These are phyloP conservation scores for Aspergillus fumigatiaffinis DNA, from an alignment of 2,329 filamentous ascomycete genomes.

Conservation along the genomic window DNA sequence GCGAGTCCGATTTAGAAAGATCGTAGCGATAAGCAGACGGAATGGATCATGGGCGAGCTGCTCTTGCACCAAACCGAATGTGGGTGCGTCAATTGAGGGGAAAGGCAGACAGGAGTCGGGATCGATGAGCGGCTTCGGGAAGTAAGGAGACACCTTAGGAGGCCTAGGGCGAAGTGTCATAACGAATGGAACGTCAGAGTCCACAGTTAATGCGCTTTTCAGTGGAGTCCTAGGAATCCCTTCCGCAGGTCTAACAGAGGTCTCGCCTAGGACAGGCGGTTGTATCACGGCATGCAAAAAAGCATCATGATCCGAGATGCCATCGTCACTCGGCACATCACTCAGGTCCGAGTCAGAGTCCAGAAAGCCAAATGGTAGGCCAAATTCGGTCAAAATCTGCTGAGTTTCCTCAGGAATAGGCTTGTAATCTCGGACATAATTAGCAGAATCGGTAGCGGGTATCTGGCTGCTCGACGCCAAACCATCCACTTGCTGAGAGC, in stretches of 20 bases:
- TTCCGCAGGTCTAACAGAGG: not conserved
- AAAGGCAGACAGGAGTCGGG: slow-evolving; percentile 53
- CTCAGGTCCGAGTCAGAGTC: slow-evolving; percentile 34
- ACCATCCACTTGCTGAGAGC: not conserved
- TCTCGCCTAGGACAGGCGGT: not conserved
- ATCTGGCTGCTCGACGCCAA: not conserved
- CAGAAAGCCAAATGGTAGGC: slow-evolving; percentile 17
- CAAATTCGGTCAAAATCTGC: slow-evolving; percentile 11
- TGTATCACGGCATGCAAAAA: not conserved
- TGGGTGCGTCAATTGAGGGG: slow-evolving; percentile 58
- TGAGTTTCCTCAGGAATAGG: slow-evolving; percentile 12
- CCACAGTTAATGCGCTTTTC: slow-evolving; percentile 3
- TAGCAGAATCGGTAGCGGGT: not conserved
- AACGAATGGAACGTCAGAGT: slow-evolving; percentile 3
- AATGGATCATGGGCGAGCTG: slow-evolving; percentile 71
- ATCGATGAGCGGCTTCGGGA: slow-evolving; percentile 29
- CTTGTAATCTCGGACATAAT: not conserved
- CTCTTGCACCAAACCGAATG: slow-evolving; percentile 82
- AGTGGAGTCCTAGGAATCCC: slow-evolving; percentile 6
- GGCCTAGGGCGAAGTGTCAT: slow-evolving; percentile 16
- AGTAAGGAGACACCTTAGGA: slow-evolving; percentile 42
- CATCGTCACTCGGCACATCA: slow-evolving; percentile 32
- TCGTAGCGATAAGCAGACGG: slow-evolving; percentile 74
- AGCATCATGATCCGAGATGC: slow-evolving; percentile 5
- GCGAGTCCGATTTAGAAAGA: slow-evolving; percentile 77